Conservation (phyloP, 176 grass and related monocot genomes). For the Hordeum vulgare region DNA sequence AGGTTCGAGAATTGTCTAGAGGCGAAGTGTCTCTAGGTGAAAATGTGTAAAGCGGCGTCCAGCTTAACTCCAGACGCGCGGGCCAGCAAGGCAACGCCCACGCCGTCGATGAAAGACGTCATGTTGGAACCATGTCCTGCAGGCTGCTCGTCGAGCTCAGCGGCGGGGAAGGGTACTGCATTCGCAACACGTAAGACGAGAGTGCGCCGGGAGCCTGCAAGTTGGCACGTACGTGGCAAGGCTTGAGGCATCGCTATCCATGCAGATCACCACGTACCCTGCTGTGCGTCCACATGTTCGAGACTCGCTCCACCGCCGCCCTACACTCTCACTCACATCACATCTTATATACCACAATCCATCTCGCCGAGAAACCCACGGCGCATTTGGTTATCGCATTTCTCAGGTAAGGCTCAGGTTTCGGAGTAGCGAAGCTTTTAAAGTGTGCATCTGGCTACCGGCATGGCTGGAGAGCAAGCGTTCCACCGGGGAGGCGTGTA, state of each 20-base stretch:
- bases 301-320: too few species aligned
- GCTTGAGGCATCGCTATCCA: not conserved
- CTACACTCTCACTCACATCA: not conserved
- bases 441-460: not conserved
- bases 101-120: not conserved
- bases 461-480: not conserved
- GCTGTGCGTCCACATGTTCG: not conserved
- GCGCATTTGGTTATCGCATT: not conserved
- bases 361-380: not conserved
- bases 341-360: not conserved
- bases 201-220: not conserved
- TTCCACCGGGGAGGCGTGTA: not conserved
- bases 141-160: not conserved
- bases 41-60: not conserved
- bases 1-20: too few species aligned
- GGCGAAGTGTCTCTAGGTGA: too few species aligned
- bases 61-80: not conserved
- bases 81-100: not conserved
- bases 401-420: not conserved
- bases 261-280: conserved; percentile 10
- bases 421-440: not conserved
- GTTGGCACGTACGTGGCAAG: not conserved
- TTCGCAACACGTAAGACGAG: not conserved
- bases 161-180: not conserved
- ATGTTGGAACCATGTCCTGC: not conserved